Evolutionary conservation across 192 early-diverging fungal species (phyloP).

Genomic region (Coemansia asiatica): DNA sequence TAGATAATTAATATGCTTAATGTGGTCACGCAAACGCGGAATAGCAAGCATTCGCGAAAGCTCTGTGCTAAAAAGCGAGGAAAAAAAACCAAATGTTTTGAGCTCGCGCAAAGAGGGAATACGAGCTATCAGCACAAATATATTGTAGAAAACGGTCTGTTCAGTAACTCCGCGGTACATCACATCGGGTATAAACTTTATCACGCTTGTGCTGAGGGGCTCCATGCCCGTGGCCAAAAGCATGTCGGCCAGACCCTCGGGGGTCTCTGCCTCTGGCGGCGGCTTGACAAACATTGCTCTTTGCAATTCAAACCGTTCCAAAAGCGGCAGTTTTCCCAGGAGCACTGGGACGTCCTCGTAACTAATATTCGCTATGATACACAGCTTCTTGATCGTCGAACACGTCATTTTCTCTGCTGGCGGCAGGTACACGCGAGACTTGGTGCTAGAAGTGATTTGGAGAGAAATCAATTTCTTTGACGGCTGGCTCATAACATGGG

Average conservation of each 20-base stretch:
- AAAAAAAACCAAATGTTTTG: slow-evolving; percentile 36
- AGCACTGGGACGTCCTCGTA: slow-evolving; percentile 23
- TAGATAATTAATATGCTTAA: slow-evolving; percentile 29
- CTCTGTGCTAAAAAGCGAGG: slow-evolving; percentile 26
- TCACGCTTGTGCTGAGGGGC: slow-evolving; percentile 36
- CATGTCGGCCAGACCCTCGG: slow-evolving; percentile 31
- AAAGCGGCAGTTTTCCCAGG: slow-evolving; percentile 17
- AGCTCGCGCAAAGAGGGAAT: slow-evolving; percentile 35
- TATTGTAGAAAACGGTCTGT: slow-evolving; percentile 36
- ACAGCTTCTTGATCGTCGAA: slow-evolving; percentile 19
- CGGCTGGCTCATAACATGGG: slow-evolving; percentile 20
- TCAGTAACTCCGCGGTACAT: slow-evolving; percentile 26
- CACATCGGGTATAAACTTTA: slow-evolving; percentile 32
- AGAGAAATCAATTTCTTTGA: slow-evolving; percentile 11
- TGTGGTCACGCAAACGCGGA: slow-evolving; percentile 19
- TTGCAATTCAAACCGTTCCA: slow-evolving; percentile 36
- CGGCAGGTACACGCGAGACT: slow-evolving; percentile 26
- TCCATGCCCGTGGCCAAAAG: slow-evolving; percentile 21
- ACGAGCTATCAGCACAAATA: slow-evolving; percentile 34
- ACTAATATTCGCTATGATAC: slow-evolving; percentile 17
- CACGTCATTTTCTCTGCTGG: slow-evolving; percentile 13
- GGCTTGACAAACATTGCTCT: slow-evolving; percentile 17
- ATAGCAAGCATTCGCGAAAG: slow-evolving; percentile 37
- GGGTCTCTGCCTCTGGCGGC: slow-evolving; percentile 22
- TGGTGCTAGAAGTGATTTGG: slow-evolving; percentile 9